Percentiles rank a stretch among this genome's conserved stretches.
Evolutionary conservation across 495 filamentous ascomycete species (phyloP).

Genomic region (Durotheca rogersii): DNA sequence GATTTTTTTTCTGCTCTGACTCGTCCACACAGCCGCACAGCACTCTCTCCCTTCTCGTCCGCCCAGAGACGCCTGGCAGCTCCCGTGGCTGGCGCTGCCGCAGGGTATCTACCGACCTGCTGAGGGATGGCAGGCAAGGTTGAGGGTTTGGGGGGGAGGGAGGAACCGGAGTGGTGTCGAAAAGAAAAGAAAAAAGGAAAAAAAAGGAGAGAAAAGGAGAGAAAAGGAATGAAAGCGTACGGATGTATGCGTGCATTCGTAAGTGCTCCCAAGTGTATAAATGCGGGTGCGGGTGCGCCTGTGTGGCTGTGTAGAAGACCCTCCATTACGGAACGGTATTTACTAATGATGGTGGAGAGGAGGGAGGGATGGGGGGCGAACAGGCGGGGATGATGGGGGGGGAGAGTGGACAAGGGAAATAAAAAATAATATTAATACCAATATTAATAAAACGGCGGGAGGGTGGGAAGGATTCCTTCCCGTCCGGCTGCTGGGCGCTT

Average conservation of each 20-base stretch:
- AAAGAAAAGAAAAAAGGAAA: constrained; percentile 41
- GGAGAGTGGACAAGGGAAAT: background rate
- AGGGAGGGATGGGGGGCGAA: background rate
- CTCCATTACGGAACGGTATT: constrained; percentile 25
- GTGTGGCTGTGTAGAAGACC: constrained; percentile 21
- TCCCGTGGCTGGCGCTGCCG: constrained; percentile 19
- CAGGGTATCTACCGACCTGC: constrained; percentile 25
- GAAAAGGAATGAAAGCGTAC: constrained; percentile 18
- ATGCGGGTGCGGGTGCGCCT: too few relatives aligned
- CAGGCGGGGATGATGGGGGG: too few relatives aligned
- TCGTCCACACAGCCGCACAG: background rate
- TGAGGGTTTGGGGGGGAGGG: constrained; percentile 43
- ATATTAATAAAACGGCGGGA: background rate
- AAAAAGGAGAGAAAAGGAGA: constrained; percentile 23
- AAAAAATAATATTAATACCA: constrained; percentile 1
- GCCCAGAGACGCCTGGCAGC: constrained; percentile 5
- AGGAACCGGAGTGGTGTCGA: too few relatives aligned
- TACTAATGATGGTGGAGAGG: constrained; percentile 18
- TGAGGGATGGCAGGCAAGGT: constrained; percentile 40
- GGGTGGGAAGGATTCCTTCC: constrained; percentile 25
- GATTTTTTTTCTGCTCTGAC: too few relatives aligned
- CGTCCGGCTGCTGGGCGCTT: constrained; percentile 14
- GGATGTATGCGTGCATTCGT: too few relatives aligned
- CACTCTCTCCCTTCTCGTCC: background rate
- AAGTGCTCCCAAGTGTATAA: too few relatives aligned